A percentile compares a stretch with the other conserved stretches of the same genome.
Evolutionary conservation across 371 early-diverging fungal species (phyloP).

Genomic region (Haplosporangium sp.): DNA sequence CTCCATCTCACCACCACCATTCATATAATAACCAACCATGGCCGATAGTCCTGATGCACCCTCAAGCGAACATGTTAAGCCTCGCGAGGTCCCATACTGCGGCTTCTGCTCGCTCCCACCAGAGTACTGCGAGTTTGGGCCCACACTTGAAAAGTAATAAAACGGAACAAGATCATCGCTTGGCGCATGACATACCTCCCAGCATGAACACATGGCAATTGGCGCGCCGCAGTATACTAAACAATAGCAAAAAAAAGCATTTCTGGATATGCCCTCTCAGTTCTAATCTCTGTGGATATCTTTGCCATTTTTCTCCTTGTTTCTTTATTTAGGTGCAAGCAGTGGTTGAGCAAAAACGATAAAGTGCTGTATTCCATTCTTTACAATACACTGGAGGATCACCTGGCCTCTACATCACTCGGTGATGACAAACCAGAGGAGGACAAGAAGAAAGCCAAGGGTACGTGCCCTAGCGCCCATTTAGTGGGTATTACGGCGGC

Average conservation of each 20-base stretch:
- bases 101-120: slow-evolving; percentile 62
- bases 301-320: not conserved
- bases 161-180: not conserved
- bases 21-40: slow-evolving; percentile 7
- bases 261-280: not conserved
- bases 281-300: not conserved
- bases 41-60: slow-evolving; percentile 54
- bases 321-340: slow-evolving; percentile 65
- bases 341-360: slow-evolving; percentile 77
- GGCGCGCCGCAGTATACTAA: not conserved
- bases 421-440: slow-evolving; percentile 40
- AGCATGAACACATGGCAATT: not conserved
- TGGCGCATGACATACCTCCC: not conserved
- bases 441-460: slow-evolving; percentile 58
- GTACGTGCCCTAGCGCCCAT: slow-evolving; percentile 43
- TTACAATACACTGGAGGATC: slow-evolving; percentile 58
- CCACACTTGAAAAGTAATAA: slow-evolving; percentile 69
- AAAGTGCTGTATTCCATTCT: slow-evolving; percentile 52
- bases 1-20: too few species aligned
- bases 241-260: too few species aligned
- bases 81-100: slow-evolving; percentile 60
- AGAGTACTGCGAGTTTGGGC: slow-evolving; percentile 94
- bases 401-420: slow-evolving; percentile 39
- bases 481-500: slow-evolving; percentile 35
- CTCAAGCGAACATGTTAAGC: slow-evolving; percentile 51